Percentiles rank a stretch among this genome's conserved stretches.
Evolutionary conservation across 2,329 filamentous ascomycete genomes (phyloP).

Genomic region (Cercospora sesami): DNA sequence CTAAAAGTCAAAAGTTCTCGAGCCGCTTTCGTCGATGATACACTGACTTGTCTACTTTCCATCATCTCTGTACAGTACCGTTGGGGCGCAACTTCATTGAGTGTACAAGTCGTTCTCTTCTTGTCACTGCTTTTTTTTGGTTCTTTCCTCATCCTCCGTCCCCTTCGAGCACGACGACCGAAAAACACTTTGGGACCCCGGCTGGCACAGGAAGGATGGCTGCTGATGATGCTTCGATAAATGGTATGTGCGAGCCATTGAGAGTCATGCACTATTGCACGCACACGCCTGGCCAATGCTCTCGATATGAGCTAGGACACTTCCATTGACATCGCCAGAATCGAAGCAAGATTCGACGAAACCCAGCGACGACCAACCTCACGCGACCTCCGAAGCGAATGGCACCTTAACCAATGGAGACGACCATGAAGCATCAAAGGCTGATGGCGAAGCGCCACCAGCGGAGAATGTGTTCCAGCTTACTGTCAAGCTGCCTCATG

Average conservation of each 20-base stretch:
- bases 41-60: constrained; percentile 1
- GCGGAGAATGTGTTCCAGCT: constrained; percentile 62
- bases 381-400: constrained; percentile 19
- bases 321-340: constrained; percentile 5
- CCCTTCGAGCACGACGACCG: background rate
- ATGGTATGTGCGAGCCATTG: constrained; percentile 16
- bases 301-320: background rate
- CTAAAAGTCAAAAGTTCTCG: constrained; percentile 7
- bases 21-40: constrained; percentile 1
- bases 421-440: constrained; percentile 21
- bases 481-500: constrained; percentile 78
- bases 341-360: constrained; percentile 18
- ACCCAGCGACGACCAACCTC: constrained; percentile 11
- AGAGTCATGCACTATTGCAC: background rate
- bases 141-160: background rate
- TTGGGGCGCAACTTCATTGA: background rate
- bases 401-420: constrained; percentile 24
- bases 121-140: background rate
- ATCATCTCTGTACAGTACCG: constrained; percentile 7
- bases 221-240: constrained; percentile 22
- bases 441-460: constrained; percentile 28
- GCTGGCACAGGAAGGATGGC: constrained; percentile 17
- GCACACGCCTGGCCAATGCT: background rate
- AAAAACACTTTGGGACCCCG: background rate
- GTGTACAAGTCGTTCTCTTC: constrained; percentile 13